Conservation (phyloP, 2,329 filamentous ascomycete species). For the Nemania bipapillata region DNA sequence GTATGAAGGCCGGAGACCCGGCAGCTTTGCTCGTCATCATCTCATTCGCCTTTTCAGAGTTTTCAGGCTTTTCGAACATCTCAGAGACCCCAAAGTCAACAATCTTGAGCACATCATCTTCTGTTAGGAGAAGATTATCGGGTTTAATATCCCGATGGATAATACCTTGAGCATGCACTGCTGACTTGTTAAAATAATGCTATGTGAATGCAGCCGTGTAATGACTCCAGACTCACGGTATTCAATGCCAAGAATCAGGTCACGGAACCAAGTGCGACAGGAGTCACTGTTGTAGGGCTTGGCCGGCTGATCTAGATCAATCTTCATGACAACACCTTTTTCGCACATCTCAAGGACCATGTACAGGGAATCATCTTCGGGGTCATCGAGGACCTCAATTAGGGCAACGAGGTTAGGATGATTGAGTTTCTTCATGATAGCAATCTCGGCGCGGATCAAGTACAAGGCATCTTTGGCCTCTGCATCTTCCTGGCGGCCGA, state of each 20-base stretch:
- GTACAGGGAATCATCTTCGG: constrained; percentile 93
- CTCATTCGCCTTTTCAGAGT: constrained; percentile 60
- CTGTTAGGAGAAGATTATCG: constrained; percentile 90
- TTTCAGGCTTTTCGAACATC: constrained; percentile 83
- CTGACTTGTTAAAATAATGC: constrained; percentile 38
- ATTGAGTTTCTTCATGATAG: constrained; percentile 98
- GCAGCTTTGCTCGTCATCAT: constrained; percentile 95
- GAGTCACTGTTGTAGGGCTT: constrained; percentile 83
- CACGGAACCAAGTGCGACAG: constrained; percentile 92
- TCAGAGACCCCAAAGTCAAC: constrained; percentile 99
- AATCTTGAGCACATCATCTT: constrained; percentile 93
- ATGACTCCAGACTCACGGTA: constrained; percentile 70
- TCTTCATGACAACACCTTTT: constrained; percentile 96
- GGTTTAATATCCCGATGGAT: constrained; percentile 98
- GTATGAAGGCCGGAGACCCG: constrained; percentile 92
- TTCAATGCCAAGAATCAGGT: constrained; percentile 93
- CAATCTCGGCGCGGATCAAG: constrained; percentile 94
- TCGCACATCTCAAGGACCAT: constrained; percentile 99
- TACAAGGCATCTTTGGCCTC: constrained; percentile 78
- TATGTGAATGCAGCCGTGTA: neutral
- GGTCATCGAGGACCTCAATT: constrained; percentile 94
- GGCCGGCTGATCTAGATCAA: constrained; percentile 84
- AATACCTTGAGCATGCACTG: constrained; percentile 91
- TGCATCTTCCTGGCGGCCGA: constrained; percentile 60
- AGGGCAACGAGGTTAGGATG: constrained; percentile 93